These are phyloP conservation scores for Daldinia childiae DNA, from an alignment of 495 filamentous ascomycete species.

Conservation along the genomic window DNA sequence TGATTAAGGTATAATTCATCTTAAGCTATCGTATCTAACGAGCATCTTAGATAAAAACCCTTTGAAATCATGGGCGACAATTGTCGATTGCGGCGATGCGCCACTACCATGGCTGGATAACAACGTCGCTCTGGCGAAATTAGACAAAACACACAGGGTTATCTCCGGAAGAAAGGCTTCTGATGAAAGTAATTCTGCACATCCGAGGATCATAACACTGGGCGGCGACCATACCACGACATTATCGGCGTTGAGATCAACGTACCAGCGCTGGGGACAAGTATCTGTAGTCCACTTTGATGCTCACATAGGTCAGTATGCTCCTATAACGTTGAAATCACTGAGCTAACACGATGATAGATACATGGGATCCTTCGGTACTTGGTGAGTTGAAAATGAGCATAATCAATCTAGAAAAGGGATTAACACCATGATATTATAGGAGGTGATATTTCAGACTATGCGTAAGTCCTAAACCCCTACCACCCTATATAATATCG, in stretches of 20 bases:
- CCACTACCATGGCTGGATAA: conserved; percentile 76
- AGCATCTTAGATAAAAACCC: conserved; percentile 41
- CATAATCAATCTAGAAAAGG: not conserved
- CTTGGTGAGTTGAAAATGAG: conserved; percentile 37
- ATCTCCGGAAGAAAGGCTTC: conserved; percentile 51
- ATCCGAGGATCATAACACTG: conserved; percentile 70
- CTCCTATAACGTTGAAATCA: not conserved
- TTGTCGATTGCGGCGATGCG: conserved; percentile 82
- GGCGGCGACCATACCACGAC: conserved; percentile 75
- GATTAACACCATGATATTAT: not conserved
- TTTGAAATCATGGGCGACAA: conserved; percentile 68
- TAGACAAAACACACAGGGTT: conserved; percentile 68
- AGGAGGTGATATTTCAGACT: conserved; percentile 54
- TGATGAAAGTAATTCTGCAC: conserved; percentile 43
- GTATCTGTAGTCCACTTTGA: conserved; percentile 80
- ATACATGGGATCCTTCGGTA: conserved; percentile 81
- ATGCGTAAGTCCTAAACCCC: conserved; percentile 46
- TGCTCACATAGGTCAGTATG: conserved; percentile 63
- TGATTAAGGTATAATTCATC: not conserved
- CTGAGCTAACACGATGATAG: conserved; percentile 46
- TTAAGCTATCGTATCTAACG: not conserved
- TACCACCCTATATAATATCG: not conserved
- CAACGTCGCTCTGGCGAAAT: conserved; percentile 75
- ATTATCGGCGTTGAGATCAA: conserved; percentile 68
- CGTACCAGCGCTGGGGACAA: conserved; percentile 71